Percentiles rank a stretch among this genome's conserved stretches.
These are phyloP conservation scores for Monosporascus cannonballus DNA, from an alignment of 2,329 filamentous ascomycete genomes.

Conservation along the genomic window DNA sequence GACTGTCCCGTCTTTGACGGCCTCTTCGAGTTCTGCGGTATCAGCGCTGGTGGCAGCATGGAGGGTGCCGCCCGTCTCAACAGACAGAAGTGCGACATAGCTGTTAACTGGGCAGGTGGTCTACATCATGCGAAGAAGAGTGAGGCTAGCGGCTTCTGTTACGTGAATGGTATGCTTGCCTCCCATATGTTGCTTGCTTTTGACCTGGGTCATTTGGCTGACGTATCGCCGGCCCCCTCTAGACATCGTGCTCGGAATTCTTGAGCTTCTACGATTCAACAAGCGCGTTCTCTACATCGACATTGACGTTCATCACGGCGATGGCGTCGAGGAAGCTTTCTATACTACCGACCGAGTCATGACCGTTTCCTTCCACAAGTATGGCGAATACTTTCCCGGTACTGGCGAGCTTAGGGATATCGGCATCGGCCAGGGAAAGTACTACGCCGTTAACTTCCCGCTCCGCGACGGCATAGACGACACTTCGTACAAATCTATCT, in stretches of 20 bases:
- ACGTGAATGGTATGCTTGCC: slow-evolving; percentile 74
- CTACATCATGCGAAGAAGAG: slow-evolving; percentile 97
- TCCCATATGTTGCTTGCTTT: not conserved
- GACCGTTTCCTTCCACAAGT: slow-evolving; percentile 93
- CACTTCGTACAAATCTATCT: slow-evolving; percentile 81
- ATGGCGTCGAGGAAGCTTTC: slow-evolving; percentile 90
- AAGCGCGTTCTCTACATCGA: slow-evolving; percentile 97
- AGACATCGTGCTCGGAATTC: slow-evolving; percentile 94
- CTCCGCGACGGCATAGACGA: slow-evolving; percentile 91
- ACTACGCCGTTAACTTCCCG: slow-evolving; percentile 87
- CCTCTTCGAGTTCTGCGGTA: slow-evolving; percentile 92
- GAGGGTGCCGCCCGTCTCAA: slow-evolving; percentile 88
- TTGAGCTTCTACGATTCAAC: slow-evolving; percentile 84
- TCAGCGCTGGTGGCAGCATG: slow-evolving; percentile 90
- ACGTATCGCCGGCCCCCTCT: slow-evolving; percentile 42
- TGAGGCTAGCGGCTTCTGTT: slow-evolving; percentile 95
- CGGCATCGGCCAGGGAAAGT: slow-evolving; percentile 80
- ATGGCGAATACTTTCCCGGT: slow-evolving; percentile 91
- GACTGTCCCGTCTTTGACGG: slow-evolving; percentile 98
- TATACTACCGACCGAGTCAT: slow-evolving; percentile 90
- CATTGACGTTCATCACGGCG: slow-evolving; percentile 90
- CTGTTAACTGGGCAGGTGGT: slow-evolving; percentile 96
- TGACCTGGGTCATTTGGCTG: slow-evolving; percentile 33
- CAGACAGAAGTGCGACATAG: slow-evolving; percentile 89
- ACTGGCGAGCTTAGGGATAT: slow-evolving; percentile 84